Evolutionary conservation across 2,329 filamentous ascomycete genomes (phyloP).

Genomic region (Endothia cerciana): DNA sequence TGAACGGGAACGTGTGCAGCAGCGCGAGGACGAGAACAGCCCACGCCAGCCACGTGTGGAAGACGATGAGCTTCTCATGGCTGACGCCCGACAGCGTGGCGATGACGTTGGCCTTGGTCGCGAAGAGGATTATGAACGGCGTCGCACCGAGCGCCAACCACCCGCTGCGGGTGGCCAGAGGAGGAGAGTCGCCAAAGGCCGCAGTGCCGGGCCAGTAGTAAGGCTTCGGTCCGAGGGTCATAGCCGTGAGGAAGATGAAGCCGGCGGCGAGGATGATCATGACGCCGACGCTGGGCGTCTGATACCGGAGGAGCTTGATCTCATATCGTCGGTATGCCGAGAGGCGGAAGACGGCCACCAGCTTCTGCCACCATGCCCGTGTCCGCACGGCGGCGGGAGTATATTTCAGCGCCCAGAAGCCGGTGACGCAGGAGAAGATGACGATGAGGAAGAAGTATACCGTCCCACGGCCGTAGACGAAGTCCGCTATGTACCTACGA

Average conservation of each 20-base stretch:
- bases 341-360: slow-evolving; percentile 18
- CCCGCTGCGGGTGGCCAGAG: slow-evolving; percentile 13
- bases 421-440: slow-evolving; percentile 10
- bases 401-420: slow-evolving; percentile 13
- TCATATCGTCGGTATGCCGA: slow-evolving; percentile 11
- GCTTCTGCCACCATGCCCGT: slow-evolving; percentile 12
- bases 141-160: slow-evolving; percentile 16
- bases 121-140: slow-evolving; percentile 15
- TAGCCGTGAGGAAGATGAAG: slow-evolving; percentile 16
- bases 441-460: slow-evolving; percentile 27
- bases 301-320: background rate
- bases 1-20: slow-evolving; percentile 19
- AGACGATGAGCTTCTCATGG: slow-evolving; percentile 22
- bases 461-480: slow-evolving; percentile 25
- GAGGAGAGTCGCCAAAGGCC: slow-evolving; percentile 16
- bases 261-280: slow-evolving; percentile 7
- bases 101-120: slow-evolving; percentile 22
- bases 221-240: slow-evolving; percentile 17
- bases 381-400: slow-evolving; percentile 4
- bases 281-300: slow-evolving; percentile 16
- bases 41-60: slow-evolving; percentile 19
- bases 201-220: slow-evolving; percentile 19
- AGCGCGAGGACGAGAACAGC: slow-evolving; percentile 14
- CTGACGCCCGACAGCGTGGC: slow-evolving; percentile 14
- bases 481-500: slow-evolving; percentile 21